Evolutionary conservation across 2,329 filamentous ascomycete genomes (phyloP).

Genomic region (Fusarium sterilihyphosum): DNA sequence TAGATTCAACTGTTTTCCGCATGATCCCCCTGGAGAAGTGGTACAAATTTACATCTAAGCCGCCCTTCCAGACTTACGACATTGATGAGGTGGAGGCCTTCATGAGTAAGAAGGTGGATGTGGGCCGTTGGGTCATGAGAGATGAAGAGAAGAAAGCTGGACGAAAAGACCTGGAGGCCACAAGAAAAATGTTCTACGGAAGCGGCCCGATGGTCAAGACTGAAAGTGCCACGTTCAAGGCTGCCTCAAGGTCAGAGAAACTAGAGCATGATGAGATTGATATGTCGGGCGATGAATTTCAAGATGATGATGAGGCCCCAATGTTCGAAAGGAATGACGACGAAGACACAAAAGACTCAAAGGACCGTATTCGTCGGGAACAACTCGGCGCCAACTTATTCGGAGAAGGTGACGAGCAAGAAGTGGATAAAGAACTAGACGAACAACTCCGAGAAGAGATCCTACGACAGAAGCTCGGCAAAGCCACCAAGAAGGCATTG

Average conservation of each 20-base stretch:
- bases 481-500: constrained; percentile 81
- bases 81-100: constrained; percentile 87
- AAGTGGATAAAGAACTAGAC: constrained; percentile 78
- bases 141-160: constrained; percentile 67
- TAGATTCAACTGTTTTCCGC: constrained; percentile 75
- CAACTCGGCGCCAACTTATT: constrained; percentile 91
- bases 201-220: constrained; percentile 70
- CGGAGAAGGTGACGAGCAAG: constrained; percentile 72
- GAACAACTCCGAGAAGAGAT: constrained; percentile 76
- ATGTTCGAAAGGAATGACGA: constrained; percentile 82
- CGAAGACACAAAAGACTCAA: constrained; percentile 78
- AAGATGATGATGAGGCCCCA: constrained; percentile 85
- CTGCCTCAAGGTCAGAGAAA: constrained; percentile 69
- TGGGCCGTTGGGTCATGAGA: constrained; percentile 83
- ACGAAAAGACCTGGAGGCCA: constrained; percentile 70
- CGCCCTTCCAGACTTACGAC: constrained; percentile 79
- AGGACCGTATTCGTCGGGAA: constrained; percentile 78
- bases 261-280: constrained; percentile 77
- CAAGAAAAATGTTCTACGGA: constrained; percentile 61
- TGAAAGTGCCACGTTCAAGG: constrained; percentile 72
- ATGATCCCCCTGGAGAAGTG: constrained; percentile 95
- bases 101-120: constrained; percentile 81
- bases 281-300: constrained; percentile 78
- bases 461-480: constrained; percentile 75
- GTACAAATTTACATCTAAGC: constrained; percentile 88